Percentiles rank a stretch among this genome's conserved stretches.
Conservation (phyloP, 2,329 filamentous ascomycete species). For the Aspergillus piperis region DNA sequence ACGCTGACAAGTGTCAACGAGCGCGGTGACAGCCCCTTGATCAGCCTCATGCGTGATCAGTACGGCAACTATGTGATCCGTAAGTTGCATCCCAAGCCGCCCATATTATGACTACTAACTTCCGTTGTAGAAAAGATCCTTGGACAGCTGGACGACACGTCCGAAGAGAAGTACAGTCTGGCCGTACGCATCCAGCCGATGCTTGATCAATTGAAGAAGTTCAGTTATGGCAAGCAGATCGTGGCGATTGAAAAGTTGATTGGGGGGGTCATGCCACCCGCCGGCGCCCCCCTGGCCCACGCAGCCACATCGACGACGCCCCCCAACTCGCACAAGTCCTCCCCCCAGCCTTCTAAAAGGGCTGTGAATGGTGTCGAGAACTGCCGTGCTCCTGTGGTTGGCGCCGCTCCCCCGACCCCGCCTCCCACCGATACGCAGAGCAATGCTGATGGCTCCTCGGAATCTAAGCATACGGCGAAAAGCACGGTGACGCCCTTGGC, state of each 20-base stretch:
- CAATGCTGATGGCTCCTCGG: slow-evolving; percentile 50
- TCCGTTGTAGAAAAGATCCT: slow-evolving; percentile 74
- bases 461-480: slow-evolving; percentile 36
- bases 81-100: slow-evolving; percentile 55
- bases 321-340: slow-evolving; percentile 43
- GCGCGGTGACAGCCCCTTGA: slow-evolving; percentile 69
- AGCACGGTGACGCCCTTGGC: slow-evolving; percentile 37
- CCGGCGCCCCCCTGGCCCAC: slow-evolving; percentile 29
- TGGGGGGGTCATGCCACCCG: slow-evolving; percentile 32
- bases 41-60: slow-evolving; percentile 80
- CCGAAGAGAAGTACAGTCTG: slow-evolving; percentile 58
- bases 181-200: slow-evolving; percentile 65
- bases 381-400: slow-evolving; percentile 54
- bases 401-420: slow-evolving; percentile 62
- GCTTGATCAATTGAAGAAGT: slow-evolving; percentile 63
- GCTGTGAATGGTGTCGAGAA: slow-evolving; percentile 35
- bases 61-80: slow-evolving; percentile 97
- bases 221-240: slow-evolving; percentile 66
- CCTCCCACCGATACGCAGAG: slow-evolving; percentile 70
- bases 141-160: slow-evolving; percentile 57
- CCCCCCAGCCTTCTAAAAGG: slow-evolving; percentile 38
- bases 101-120: slow-evolving; percentile 28
- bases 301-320: slow-evolving; percentile 41
- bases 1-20: slow-evolving; percentile 62
- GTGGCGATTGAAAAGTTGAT: slow-evolving; percentile 63